These are phyloP conservation scores for Strigomonas galati DNA, from an alignment of 208 protist genomes.

Conservation along the genomic window DNA sequence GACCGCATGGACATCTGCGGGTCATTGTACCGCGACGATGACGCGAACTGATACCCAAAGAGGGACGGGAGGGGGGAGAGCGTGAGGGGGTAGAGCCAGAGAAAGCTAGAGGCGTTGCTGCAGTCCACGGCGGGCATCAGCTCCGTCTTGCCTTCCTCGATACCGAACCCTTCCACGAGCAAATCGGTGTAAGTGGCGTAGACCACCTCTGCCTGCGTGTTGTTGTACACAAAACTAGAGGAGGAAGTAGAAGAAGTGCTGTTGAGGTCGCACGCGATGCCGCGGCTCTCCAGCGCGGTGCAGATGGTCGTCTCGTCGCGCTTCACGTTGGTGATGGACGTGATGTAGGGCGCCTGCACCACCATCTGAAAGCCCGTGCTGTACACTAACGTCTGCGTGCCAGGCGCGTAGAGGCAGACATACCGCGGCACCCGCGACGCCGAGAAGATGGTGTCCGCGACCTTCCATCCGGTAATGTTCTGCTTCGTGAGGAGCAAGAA, in stretches of 20 bases:
- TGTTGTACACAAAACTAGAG: neutral
- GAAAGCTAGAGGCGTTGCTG: conserved; percentile 51
- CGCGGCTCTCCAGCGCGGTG: conserved; percentile 6
- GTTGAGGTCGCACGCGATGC: neutral
- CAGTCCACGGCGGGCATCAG: conserved; percentile 70
- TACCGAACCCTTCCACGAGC: conserved; percentile 62
- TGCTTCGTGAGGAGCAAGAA: conserved; percentile 39
- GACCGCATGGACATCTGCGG: conserved; percentile 50
- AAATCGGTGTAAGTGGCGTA: conserved; percentile 64
- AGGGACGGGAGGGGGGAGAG: conserved; percentile 55
- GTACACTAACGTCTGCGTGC: conserved; percentile 44
- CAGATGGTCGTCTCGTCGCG: conserved; percentile 23
- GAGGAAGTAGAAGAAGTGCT: neutral
- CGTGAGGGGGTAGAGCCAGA: conserved; percentile 51
- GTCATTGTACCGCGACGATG: conserved; percentile 47
- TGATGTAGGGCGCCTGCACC: conserved; percentile 42
- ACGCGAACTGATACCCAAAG: conserved; percentile 13
- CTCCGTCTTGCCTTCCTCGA: conserved; percentile 39
- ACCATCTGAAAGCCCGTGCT: conserved; percentile 47
- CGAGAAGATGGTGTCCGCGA: conserved; percentile 8
- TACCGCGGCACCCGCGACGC: conserved; percentile 25
- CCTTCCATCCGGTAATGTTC: conserved; percentile 43
- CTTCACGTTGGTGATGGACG: conserved; percentile 33
- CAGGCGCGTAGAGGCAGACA: conserved; percentile 64
- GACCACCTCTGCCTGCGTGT: conserved; percentile 29